A percentile compares a stretch with the other conserved stretches of the same genome.
phyloP scores from a whole-genome alignment of 139 green algal species.

The Chlorella sorokiniana region DNA sequence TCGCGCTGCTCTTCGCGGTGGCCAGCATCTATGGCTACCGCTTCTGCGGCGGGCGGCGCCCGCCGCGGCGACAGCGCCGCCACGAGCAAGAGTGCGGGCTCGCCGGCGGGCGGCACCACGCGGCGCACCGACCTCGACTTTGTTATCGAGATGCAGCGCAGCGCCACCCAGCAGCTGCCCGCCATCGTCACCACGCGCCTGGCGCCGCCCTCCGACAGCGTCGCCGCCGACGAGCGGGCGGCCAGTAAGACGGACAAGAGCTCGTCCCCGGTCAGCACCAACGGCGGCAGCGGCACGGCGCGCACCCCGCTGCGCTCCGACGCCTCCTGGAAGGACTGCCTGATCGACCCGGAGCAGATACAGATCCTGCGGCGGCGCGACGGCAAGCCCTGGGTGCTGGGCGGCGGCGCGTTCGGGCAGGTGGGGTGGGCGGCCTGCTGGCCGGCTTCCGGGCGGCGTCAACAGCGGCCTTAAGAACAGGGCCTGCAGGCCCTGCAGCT shows the following conservation, averaged over 20 bases:
- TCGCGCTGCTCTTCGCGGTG: conserved; percentile 6
- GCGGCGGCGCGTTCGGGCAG: conserved; percentile 34
- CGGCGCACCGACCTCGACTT: not conserved
- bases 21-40: conserved; percentile 19
- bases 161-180: not conserved
- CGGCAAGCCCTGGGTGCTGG: conserved; percentile 42
- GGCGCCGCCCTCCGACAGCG: not conserved
- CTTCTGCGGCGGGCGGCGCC: not conserved
- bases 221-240: not conserved
- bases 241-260: not conserved
- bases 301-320: not conserved
- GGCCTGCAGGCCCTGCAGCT: too few species aligned
- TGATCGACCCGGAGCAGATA: conserved; percentile 29
- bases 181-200: conserved; percentile 23
- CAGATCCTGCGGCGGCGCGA: conserved; percentile 27
- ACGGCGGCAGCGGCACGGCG: not conserved
- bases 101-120: not conserved
- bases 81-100: not conserved
- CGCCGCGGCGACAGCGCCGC: not conserved
- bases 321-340: conserved; percentile 20
- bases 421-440: conserved; percentile 1
- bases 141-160: not conserved
- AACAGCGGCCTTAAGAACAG: not conserved
- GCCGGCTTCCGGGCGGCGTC: not conserved
- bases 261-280: not conserved